A percentile compares a stretch with the other conserved stretches of the same genome.
Conservation (phyloP, 495 filamentous ascomycete genomes). For the Penicillium coprophilum region DNA sequence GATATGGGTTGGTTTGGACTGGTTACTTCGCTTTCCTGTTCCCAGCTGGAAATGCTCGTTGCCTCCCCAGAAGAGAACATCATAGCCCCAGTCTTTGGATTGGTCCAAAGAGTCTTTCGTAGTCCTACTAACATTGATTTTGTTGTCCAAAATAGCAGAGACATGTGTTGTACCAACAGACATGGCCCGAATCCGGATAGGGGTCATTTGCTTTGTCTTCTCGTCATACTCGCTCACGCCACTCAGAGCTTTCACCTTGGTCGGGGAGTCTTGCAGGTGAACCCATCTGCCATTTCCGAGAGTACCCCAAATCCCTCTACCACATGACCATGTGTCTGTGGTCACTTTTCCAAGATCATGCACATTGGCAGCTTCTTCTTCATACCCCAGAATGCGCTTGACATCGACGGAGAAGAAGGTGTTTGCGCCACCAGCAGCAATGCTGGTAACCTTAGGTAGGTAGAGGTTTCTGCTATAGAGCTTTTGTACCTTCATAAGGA, state of each 20-base stretch:
- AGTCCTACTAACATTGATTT: slow-evolving; percentile 57
- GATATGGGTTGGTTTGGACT: slow-evolving; percentile 71
- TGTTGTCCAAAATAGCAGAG: slow-evolving; percentile 77
- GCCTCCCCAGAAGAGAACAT: slow-evolving; percentile 89
- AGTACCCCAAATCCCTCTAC: slow-evolving; percentile 77
- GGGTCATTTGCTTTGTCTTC: slow-evolving; percentile 56
- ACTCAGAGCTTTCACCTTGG: slow-evolving; percentile 81
- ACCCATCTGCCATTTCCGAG: slow-evolving; percentile 89
- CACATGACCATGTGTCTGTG: slow-evolving; percentile 82
- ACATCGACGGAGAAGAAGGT: slow-evolving; percentile 87
- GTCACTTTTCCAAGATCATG: slow-evolving; percentile 53
- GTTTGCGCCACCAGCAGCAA: slow-evolving; percentile 82
- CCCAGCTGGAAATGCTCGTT: slow-evolving; percentile 94
- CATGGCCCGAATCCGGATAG: slow-evolving; percentile 72
- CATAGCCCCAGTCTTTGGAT: slow-evolving; percentile 72
- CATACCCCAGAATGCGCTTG: slow-evolving; percentile 50
- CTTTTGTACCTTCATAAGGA: slow-evolving; percentile 61
- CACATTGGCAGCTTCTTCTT: slow-evolving; percentile 40
- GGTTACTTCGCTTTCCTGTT: slow-evolving; percentile 83
- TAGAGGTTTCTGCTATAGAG: slow-evolving; percentile 66
- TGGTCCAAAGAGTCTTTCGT: slow-evolving; percentile 46
- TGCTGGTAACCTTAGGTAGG: slow-evolving; percentile 60
- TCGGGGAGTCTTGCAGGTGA: slow-evolving; percentile 74
- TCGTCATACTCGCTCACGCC: slow-evolving; percentile 87
- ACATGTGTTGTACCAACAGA: slow-evolving; percentile 77